Conservation (phyloP, 768 basidiomycete genomes). For the Kwoniella europaea region DNA sequence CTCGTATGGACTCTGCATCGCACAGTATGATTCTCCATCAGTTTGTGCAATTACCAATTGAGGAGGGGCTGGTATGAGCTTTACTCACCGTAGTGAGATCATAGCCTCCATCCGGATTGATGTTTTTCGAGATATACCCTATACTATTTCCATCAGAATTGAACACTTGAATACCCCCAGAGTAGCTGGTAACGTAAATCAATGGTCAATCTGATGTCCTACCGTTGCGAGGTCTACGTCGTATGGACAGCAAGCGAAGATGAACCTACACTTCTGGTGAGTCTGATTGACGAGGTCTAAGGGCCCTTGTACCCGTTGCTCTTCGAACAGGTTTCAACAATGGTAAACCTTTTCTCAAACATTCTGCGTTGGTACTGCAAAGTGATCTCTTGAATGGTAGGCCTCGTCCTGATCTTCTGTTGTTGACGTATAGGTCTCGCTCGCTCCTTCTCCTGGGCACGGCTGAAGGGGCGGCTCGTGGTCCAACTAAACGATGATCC, state of each 20-base stretch:
- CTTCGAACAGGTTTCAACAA: not conserved
- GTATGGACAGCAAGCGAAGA: not conserved
- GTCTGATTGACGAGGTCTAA: conserved; percentile 1
- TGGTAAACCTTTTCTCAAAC: not conserved
- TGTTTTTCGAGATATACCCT: conserved; percentile 3
- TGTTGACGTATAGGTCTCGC: not conserved
- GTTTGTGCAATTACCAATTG: not conserved
- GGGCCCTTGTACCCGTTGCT: not conserved
- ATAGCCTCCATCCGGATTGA: conserved; percentile 1
- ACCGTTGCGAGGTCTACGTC: not conserved
- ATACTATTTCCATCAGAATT: not conserved
- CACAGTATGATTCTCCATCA: too few species aligned
- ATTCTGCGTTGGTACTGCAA: conserved; percentile 9
- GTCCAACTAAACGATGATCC: not conserved
- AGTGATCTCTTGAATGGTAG: conserved; percentile 1
- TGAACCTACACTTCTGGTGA: conserved; percentile 1
- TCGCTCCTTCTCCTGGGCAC: not conserved
- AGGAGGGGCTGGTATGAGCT: not conserved
- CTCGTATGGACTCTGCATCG: not conserved
- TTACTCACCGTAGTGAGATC: not conserved
- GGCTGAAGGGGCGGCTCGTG: not conserved
- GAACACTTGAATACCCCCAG: not conserved
- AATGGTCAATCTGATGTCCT: not conserved
- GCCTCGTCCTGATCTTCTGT: not conserved
- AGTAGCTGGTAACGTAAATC: not conserved